Conservation (phyloP, 805 yeast genomes). For the Limtongia smithiae region DNA sequence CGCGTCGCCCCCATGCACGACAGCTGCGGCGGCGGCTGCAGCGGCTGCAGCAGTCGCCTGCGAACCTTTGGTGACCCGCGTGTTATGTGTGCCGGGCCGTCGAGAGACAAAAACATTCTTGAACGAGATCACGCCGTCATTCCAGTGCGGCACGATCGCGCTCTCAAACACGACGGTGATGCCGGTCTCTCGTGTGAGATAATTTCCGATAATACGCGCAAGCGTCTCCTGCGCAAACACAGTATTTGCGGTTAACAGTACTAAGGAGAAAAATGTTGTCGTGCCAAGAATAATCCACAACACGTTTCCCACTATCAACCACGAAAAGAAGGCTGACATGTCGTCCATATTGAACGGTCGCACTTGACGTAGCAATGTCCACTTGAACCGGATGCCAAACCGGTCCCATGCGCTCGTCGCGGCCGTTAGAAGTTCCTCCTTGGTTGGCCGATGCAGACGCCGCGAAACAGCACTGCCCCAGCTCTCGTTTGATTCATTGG, state of each 20-base stretch:
- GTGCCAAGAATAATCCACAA: slow-evolving; percentile 78
- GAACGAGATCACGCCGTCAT: slow-evolving; percentile 78
- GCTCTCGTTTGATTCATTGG: no score
- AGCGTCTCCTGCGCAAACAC: slow-evolving; percentile 85
- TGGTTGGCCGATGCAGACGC: slow-evolving; percentile 32
- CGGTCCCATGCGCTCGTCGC: slow-evolving; percentile 44
- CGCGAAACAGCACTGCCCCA: slow-evolving; percentile 23
- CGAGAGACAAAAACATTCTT: slow-evolving; percentile 80
- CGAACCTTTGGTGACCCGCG: slow-evolving; percentile 63
- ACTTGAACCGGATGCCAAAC: slow-evolving; percentile 52
- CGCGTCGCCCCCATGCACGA: background rate
- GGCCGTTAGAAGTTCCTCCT: slow-evolving; percentile 45
- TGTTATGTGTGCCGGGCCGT: slow-evolving; percentile 58
- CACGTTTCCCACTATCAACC: slow-evolving; percentile 87
- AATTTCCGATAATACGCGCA: slow-evolving; percentile 75
- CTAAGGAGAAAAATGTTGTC: slow-evolving; percentile 82
- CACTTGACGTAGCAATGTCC: slow-evolving; percentile 71
- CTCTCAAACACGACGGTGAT: slow-evolving; percentile 82
- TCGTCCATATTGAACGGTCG: slow-evolving; percentile 93
- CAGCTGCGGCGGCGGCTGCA: slow-evolving; percentile 40
- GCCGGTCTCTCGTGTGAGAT: slow-evolving; percentile 78
- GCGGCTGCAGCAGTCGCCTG: slow-evolving; percentile 67
- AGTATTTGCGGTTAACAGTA: slow-evolving; percentile 73
- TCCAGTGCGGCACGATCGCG: slow-evolving; percentile 94
- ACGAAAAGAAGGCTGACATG: slow-evolving; percentile 80